phyloP scores from a whole-genome alignment of 2,329 filamentous ascomycete species.

The Exophiala bonariae region DNA sequence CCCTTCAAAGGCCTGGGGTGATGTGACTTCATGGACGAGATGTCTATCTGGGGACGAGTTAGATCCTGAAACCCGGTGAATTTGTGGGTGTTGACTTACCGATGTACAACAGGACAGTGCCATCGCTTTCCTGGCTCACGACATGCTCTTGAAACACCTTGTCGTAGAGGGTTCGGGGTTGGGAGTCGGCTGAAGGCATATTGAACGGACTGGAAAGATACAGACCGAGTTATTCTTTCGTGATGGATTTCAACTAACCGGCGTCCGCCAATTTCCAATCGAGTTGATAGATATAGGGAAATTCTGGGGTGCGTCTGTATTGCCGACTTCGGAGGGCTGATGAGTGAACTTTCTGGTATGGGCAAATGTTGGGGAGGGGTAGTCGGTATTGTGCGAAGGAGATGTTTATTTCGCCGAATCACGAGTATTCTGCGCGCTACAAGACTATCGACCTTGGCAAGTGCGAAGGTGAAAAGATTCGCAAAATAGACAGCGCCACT shows the following conservation, averaged over 20 bases:
- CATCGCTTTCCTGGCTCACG: slow-evolving; percentile 92
- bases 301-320: no score
- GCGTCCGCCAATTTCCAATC: no score
- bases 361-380: no score
- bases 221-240: not conserved
- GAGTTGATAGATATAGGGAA: no score
- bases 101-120: slow-evolving; percentile 90
- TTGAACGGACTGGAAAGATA: slow-evolving; percentile 35
- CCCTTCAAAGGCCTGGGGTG: slow-evolving; percentile 98
- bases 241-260: slow-evolving; percentile 1
- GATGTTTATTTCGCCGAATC: no score
- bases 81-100: slow-evolving; percentile 54
- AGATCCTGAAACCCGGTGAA: slow-evolving; percentile 16
- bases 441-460: no score
- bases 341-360: no score
- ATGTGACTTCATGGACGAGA: slow-evolving; percentile 97
- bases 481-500: no score
- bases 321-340: no score
- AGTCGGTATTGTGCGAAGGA: no score
- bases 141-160: slow-evolving; percentile 95
- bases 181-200: slow-evolving; percentile 74
- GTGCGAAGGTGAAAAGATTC: no score
- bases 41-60: slow-evolving; percentile 69
- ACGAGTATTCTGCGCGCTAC: no score
- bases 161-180: slow-evolving; percentile 88